Base-by-base conservation (phyloP, 2,329 filamentous ascomycete species). In the Aspergillaceae sp. region DNA sequence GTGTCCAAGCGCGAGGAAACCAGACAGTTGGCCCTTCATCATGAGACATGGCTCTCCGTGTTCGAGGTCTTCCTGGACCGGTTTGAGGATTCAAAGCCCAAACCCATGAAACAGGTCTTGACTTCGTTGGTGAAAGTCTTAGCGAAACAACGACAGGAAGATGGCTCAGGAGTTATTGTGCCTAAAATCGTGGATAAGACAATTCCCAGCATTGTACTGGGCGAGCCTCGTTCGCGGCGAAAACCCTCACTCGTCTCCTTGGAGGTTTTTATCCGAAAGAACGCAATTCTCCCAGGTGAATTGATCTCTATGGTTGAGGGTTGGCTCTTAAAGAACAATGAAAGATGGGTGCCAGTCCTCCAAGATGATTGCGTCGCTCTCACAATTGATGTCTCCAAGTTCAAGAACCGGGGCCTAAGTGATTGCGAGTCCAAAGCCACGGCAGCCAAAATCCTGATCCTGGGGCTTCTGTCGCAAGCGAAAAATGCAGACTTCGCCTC, bases 71-170 rank as follows among this genome's bases (percentile, higher is more conserved):
- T 62, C 40, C 55, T 73, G 43, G 58, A 57, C 46, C 63, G 65
- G 30, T 73, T 66, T 51, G 66, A 70, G 48, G 66, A 69, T 51
- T 59, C 63, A 5, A 70, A 68, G 43, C 62, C 66, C 26, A 74
- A 71, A 54, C 65, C 70, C 26, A 62, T 73, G 56, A 69, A 68
- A 51, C 68, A 72, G 48, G 59, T 74, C 2, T 49, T 74, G 42
- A 56, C 61, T 43, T 66, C 67, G n/a, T 47, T 74, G 46, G 58
- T 59, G 34, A 63, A 55, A 19, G 61, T 67, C 7, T 47, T 68
- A 41, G 58, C 50, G 8, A 64, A 60, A 29, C 55, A 58, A 38
- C 54, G 57, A 7, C 37, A 58, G 29, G 58, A 59, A 26, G 30
- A 56, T 8, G 48, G 51, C 11, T 48, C 42, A 30, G 3, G 27